Evolutionary conservation across 2,329 filamentous ascomycete genomes (phyloP).

Genomic region (Calonectria honghensis): DNA sequence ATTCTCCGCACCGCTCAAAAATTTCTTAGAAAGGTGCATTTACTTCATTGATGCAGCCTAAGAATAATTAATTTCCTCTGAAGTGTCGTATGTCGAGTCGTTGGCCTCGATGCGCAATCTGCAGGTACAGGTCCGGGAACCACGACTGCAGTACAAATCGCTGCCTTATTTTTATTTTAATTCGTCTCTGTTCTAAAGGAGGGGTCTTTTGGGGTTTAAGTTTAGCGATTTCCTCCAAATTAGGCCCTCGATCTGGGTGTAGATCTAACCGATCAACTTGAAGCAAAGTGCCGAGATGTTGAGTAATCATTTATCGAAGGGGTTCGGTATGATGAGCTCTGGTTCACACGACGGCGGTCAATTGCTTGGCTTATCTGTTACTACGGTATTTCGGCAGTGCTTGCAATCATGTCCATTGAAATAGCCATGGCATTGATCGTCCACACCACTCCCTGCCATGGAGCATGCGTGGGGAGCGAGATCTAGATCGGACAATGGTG

Average conservation of each 20-base stretch:
- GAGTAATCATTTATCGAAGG: neutral
- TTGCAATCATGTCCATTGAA: neutral
- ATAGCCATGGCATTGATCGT: neutral
- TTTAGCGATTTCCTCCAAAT: neutral
- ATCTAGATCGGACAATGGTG: neutral
- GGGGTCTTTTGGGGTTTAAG: neutral
- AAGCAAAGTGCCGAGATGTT: neutral
- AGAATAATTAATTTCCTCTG: neutral
- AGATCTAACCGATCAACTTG: neutral
- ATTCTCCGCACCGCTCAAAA: neutral
- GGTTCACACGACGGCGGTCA: neutral
- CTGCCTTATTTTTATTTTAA: neutral
- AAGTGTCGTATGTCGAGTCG: neutral
- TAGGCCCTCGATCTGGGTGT: neutral
- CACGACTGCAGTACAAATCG: neutral
- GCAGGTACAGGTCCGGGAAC: neutral
- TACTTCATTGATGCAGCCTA: neutral
- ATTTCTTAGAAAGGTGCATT: neutral
- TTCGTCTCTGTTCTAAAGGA: neutral
- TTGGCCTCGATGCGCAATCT: neutral
- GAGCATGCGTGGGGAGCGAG: neutral
- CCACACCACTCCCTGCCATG: neutral
- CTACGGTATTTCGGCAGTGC: neutral
- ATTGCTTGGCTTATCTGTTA: neutral
- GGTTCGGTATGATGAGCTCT: neutral